Evolutionary conservation across 2,329 filamentous ascomycete genomes (phyloP), one percentile per base, ranked within the genome.

Genomic region (Talaromyces marneffei): DNA sequence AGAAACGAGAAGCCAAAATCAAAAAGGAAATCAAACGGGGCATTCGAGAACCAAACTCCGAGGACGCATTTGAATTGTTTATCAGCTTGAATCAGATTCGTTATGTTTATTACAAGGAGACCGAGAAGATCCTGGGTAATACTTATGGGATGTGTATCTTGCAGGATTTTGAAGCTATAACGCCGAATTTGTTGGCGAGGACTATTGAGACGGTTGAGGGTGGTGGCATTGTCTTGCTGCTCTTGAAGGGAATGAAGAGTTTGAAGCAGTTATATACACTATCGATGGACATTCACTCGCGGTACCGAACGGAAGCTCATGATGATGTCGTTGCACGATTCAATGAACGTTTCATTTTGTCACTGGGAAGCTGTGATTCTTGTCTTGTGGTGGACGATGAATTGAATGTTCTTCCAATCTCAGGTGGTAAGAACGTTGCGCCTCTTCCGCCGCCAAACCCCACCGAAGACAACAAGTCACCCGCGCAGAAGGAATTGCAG

Each of bases 31-130:
- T 99, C 76, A 97, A 96, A 80, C 86, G 92, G 69, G 94, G 94
- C 48, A 91, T 92, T 67, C 86, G 95, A 71, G 94, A 99, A 76
- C 86, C 90, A 65, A 96, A 99, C 75, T 85, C 87, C 59, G 91
- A 96, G 73, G 94, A 99, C 73, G 90, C 94, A 0, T 99, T 99
- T 80, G 94, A 99, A 78, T 85, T 97, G 59, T 99, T 97, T 78
- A 89, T 97, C 69, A 94, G 92, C 62, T 87, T 96, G 61, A 90
- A 97, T 79, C 92, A 97, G 76, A 96, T 99, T 74, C 90, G 94
- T 76, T 99, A 99, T 84, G 91, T 94, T 62, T 99, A 96, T 83
- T 99, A 99, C 82, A 99, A 99, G 79, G 94, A 99, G 80, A 97
- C 94, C 29, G 94, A 99, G 71, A 97, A 97, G 82, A 97, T 99